A percentile compares a stretch with the other conserved stretches of the same genome.
Evolutionary conservation across 176 grass and related monocot genomes (phyloP).

Genomic region (Lolium rigidum): DNA sequence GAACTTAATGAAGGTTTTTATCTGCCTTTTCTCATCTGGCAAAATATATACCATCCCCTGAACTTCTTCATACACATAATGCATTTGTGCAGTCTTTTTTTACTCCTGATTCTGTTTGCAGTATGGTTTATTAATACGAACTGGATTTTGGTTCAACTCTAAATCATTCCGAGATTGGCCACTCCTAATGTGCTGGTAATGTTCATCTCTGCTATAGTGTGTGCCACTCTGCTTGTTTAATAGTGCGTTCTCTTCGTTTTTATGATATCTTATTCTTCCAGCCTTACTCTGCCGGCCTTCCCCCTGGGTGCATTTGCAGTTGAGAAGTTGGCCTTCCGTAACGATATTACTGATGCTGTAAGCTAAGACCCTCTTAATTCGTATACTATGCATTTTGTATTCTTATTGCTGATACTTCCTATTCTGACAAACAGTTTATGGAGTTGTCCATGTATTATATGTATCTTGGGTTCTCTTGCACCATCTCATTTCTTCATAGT

Average conservation of each 20-base stretch:
- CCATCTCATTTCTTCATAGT: neutral
- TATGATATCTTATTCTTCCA: slow-evolving; percentile 31
- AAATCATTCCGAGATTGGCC: slow-evolving; percentile 91
- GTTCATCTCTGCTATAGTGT: neutral
- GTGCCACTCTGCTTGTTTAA: slow-evolving; percentile 1
- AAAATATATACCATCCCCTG: neutral
- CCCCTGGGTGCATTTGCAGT: slow-evolving; percentile 75
- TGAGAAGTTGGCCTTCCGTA: slow-evolving; percentile 78
- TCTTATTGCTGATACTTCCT: slow-evolving; percentile 6
- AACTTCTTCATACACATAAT: neutral
- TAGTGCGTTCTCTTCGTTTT: neutral
- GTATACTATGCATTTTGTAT: neutral
- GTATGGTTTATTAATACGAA: slow-evolving; percentile 98
- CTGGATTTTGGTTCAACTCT: slow-evolving; percentile 94
- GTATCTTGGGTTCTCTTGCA: slow-evolving; percentile 15
- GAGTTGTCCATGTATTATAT: slow-evolving; percentile 11
- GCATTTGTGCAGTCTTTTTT: slow-evolving; percentile 12
- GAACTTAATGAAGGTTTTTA: slow-evolving; percentile 95
- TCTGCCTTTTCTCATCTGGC: slow-evolving; percentile 23
- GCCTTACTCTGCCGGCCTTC: slow-evolving; percentile 77
- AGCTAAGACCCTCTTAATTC: slow-evolving; percentile 44
- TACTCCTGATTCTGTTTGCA: slow-evolving; percentile 46
- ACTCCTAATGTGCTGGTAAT: slow-evolving; percentile 97
- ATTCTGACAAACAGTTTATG: slow-evolving; percentile 18
- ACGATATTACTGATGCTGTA: slow-evolving; percentile 75